Conservation (phyloP, 148 eudicot species). For the Nepenthes gracilis region DNA sequence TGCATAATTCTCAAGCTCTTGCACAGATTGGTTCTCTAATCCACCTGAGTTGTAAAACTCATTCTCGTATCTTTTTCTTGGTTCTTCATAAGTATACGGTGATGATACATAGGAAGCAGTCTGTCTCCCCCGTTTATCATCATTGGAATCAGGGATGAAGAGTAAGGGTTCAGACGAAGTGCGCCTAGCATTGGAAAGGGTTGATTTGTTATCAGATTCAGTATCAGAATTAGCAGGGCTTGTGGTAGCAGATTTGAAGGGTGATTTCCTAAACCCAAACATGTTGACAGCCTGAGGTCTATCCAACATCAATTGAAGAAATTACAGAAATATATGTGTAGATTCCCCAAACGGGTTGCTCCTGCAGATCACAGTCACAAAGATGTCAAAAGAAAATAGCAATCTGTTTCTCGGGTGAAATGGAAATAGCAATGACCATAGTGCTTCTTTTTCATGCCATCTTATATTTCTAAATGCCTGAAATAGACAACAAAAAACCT, state of each 20-base stretch:
- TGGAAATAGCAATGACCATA: no score
- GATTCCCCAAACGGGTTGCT: no score
- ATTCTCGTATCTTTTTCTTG: conserved; percentile 20
- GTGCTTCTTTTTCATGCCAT: no score
- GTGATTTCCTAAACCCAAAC: conserved; percentile 60
- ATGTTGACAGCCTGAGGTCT: conserved; percentile 6
- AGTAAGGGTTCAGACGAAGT: conserved; percentile 62
- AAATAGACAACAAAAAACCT: no score
- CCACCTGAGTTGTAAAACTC: conserved; percentile 31
- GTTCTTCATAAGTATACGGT: conserved; percentile 4
- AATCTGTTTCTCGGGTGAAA: no score
- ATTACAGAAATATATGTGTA: no score
- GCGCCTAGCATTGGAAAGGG: conserved; percentile 25
- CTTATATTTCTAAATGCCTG: no score
- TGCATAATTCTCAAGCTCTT: conserved; percentile 74
- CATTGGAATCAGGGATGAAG: conserved; percentile 14
- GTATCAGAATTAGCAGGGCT: conserved; percentile 18
- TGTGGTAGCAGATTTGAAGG: conserved; percentile 20
- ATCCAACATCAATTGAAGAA: no score
- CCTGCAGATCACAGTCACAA: no score
- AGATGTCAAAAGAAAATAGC: no score
- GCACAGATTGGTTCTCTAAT: conserved; percentile 63
- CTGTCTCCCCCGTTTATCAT: conserved; percentile 13
- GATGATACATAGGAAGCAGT: conserved; percentile 7
- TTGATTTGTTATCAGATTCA: conserved; percentile 15